Evolutionary conservation across 2,329 filamentous ascomycete genomes (phyloP), one percentile per base, ranked within the genome.

Genomic region (Xylaria sp.): DNA sequence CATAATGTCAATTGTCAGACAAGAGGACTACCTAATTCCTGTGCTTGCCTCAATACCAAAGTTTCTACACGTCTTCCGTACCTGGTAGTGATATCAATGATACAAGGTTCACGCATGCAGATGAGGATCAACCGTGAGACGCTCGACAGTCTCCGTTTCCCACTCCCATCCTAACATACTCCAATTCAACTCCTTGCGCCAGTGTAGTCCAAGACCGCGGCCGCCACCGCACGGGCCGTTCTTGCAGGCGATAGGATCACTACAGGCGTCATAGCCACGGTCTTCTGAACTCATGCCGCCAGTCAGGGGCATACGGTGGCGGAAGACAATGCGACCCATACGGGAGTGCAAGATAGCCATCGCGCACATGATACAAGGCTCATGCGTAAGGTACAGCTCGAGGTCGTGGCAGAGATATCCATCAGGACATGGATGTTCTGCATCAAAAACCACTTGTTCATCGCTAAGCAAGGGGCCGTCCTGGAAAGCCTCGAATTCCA

Each of bases 291-390:
- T 92, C 82, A 98, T 85, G 51, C 93, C 94, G 58, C 95, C 95
- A 12, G 92, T 97, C 71, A 88, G 82, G 55, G 88, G 86, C 92
- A 97, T 96, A 64, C 92, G 88, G 70, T 90, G 86, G 71, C 88
- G 89, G 80, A 97, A 97, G 47, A 97, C 86, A 60, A 94, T 92
- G 61, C 92, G 90, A 53, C 93, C 90, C 85, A 99, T 97, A 59
- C 96, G 89, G 8, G 95, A 98, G 78, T 98, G 94, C 24, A 98
- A 85, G 74, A 98, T 92, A 1, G 93, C 96, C 96, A 98, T 98
- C 42, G 92, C 93, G 81, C 96, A 99, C 88, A 97, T 97, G 68
- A 97, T 88, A 78, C 96, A 99, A 4, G 96, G 96, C 81, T 99
- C 96, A 77, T 98, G 94, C 1, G 94, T 97, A 69, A 97, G 85